Evolutionary conservation across 805 yeast species (phyloP).

Genomic region (Hemisphaericaspora nanyangensis): DNA sequence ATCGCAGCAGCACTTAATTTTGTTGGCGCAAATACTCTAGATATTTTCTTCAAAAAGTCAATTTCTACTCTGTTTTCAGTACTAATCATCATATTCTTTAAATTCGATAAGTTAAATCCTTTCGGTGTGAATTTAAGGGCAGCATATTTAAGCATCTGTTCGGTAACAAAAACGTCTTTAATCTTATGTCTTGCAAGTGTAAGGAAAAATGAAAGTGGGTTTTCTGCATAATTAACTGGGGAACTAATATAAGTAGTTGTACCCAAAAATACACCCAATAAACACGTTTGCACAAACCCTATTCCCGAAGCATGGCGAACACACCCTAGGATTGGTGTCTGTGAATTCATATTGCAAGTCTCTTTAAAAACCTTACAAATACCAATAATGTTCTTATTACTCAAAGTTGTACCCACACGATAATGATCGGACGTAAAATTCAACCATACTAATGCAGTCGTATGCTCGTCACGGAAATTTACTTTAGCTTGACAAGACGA

Average conservation of each 20-base stretch:
- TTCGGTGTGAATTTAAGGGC: constrained; percentile 56
- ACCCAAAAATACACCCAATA: constrained; percentile 84
- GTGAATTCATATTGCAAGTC: constrained; percentile 77
- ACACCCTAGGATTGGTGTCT: constrained; percentile 76
- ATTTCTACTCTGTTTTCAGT: constrained; percentile 72
- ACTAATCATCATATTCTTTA: constrained; percentile 82
- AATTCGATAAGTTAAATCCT: constrained; percentile 55
- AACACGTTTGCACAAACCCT: constrained; percentile 83
- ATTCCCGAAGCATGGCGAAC: constrained; percentile 80
- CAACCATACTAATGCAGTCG: constrained; percentile 61
- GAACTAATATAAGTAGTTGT: constrained; percentile 78
- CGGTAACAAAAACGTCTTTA: constrained; percentile 81
- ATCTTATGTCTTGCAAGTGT: constrained; percentile 73
- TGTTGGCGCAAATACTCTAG: constrained; percentile 60
- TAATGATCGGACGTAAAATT: constrained; percentile 70
- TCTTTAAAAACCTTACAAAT: constrained; percentile 88
- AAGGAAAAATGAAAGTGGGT: constrained; percentile 68
- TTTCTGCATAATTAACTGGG: constrained; percentile 70
- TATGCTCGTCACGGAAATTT: constrained; percentile 36
- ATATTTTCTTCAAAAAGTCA: constrained; percentile 51
- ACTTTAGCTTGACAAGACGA: constrained; percentile 39
- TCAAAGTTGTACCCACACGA: constrained; percentile 52
- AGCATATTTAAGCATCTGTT: constrained; percentile 78
- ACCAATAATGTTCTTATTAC: constrained; percentile 63
- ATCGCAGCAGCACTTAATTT: constrained; percentile 65